Conservation (phyloP, 495 filamentous ascomycete genomes). For the Talaromyces wortmannii region DNA sequence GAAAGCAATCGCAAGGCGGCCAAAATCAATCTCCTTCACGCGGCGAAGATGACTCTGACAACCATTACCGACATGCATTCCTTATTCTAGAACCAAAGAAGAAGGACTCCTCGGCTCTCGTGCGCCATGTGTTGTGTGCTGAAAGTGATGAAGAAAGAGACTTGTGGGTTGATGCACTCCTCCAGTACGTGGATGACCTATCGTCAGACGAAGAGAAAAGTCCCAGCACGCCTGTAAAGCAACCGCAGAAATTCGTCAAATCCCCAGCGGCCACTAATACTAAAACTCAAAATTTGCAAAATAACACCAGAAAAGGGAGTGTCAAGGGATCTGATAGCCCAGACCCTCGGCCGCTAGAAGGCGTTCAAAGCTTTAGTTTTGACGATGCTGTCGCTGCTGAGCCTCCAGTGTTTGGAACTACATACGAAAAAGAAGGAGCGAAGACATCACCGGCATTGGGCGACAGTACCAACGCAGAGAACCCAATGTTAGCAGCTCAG, state of each 20-base stretch:
- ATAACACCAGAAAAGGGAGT: conserved; percentile 24
- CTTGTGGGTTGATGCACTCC: conserved; percentile 82
- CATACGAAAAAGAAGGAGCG: conserved; percentile 29
- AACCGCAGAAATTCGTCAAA: conserved; percentile 9
- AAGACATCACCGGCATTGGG: conserved; percentile 23
- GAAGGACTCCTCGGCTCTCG: conserved; percentile 83
- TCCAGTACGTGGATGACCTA: conserved; percentile 81
- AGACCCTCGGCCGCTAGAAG: conserved; percentile 32
- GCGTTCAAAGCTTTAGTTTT: conserved; percentile 75
- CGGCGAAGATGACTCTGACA: conserved; percentile 68
- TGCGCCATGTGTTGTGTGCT: conserved; percentile 92
- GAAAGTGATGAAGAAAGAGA: conserved; percentile 93
- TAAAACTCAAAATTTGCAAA: conserved; percentile 34
- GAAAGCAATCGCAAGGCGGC: conserved; percentile 65
- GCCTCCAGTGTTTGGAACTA: conserved; percentile 55
- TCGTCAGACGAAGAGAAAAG: conserved; percentile 44
- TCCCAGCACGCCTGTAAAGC: conserved; percentile 14
- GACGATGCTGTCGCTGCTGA: conserved; percentile 73
- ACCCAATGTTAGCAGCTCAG: conserved; percentile 15
- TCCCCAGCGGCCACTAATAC: neutral
- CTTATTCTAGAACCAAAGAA: conserved; percentile 91
- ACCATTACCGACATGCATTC: conserved; percentile 95
- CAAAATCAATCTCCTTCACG: conserved; percentile 55
- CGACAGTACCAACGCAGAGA: conserved; percentile 14
- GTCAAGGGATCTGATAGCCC: conserved; percentile 31